These are phyloP conservation scores for Thalassiosira mediterranea DNA, from an alignment of 352 stramenopile species.

Conservation along the genomic window DNA sequence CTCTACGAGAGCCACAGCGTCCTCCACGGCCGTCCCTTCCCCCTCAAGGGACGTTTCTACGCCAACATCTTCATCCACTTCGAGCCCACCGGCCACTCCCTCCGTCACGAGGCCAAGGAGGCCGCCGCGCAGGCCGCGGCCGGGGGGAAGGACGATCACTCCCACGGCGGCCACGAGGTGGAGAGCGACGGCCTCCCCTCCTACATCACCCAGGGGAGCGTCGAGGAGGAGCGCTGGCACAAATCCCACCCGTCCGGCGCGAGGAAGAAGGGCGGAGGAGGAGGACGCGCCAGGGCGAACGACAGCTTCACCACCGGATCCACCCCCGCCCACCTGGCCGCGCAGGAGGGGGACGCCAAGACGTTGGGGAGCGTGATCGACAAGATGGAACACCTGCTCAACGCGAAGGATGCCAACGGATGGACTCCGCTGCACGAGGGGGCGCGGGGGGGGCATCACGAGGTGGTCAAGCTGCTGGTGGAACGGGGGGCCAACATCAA, in stretches of 20 bases:
- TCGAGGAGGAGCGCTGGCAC: conserved; percentile 62
- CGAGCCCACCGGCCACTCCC: conserved; percentile 45
- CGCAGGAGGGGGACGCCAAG: conserved; percentile 42
- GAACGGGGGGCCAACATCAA: conserved; percentile 71
- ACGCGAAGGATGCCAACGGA: conserved; percentile 68
- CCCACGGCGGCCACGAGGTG: conserved; percentile 10
- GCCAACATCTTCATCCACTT: conserved; percentile 85
- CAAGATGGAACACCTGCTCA: conserved; percentile 42
- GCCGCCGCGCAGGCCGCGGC: not conserved
- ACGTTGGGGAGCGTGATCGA: conserved; percentile 44
- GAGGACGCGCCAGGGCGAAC: conserved; percentile 25
- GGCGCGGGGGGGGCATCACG: conserved; percentile 58
- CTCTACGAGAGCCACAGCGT: conserved; percentile 85
- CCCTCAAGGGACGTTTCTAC: conserved; percentile 74
- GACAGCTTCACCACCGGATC: conserved; percentile 18
- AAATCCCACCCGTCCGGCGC: conserved; percentile 24
- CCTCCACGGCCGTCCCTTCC: conserved; percentile 71
- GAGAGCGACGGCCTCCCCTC: conserved; percentile 28
- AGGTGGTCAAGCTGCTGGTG: conserved; percentile 77
- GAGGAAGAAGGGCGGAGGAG: conserved; percentile 27
- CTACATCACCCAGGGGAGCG: conserved; percentile 66
- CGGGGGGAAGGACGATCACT: not conserved
- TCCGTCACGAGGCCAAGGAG: not conserved
- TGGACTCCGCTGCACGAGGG: conserved; percentile 85
- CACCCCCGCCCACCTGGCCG: conserved; percentile 52